Evolutionary conservation across 805 yeast genomes (phyloP), one percentile per base, ranked within the genome.

Genomic region (Candida sanyiensis): DNA sequence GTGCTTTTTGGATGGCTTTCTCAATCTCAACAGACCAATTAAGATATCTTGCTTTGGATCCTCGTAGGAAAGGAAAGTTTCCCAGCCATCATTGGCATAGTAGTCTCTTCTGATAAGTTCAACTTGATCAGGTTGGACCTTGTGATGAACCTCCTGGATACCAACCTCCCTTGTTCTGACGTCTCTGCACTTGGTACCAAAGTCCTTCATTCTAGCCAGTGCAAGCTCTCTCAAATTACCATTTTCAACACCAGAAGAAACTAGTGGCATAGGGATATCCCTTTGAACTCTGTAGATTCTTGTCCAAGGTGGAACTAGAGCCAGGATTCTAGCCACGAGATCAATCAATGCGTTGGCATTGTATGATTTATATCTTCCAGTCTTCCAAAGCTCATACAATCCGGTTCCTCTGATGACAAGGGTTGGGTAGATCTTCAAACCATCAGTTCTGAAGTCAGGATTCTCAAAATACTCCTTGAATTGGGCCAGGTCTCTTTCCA

Each of bases 221-320:
- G 98, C 97, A 49, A 93, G 69, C 61, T 93, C 98, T 58, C 98
- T 73, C 56, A 93, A 71, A 56, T 93, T 93, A 53, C 98, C 98
- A 61, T 93, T 93, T 53, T 93, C 98, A 29, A 93, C 98, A 54
- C 98, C 98, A 1, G 96, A 83, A 0, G 96, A 84, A 30, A 93
- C 98, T 50, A 93, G 70, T 0, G 98, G 98, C 98, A 93, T 93
- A 15, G 98, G 98, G 41, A 93, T 93, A 71, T 93, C 98, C 69
- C 98, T 76, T 66, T 93, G 98, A 17, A 93, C 98, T 62, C 98
- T 80, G 62, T 93, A 93, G 52, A 93, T 93, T 65, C 98, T 80
- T 3, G 98, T 93, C 98, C 98, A 93, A 4, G 98, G 98, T 19
- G 98, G 98, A 6, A 93, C 97, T 42, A 93, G 69, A 0, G 97